Evolutionary conservation across 495 filamentous ascomycete genomes (phyloP), one percentile per base, ranked within the genome.

Genomic region (Penicillium robsamsonii): DNA sequence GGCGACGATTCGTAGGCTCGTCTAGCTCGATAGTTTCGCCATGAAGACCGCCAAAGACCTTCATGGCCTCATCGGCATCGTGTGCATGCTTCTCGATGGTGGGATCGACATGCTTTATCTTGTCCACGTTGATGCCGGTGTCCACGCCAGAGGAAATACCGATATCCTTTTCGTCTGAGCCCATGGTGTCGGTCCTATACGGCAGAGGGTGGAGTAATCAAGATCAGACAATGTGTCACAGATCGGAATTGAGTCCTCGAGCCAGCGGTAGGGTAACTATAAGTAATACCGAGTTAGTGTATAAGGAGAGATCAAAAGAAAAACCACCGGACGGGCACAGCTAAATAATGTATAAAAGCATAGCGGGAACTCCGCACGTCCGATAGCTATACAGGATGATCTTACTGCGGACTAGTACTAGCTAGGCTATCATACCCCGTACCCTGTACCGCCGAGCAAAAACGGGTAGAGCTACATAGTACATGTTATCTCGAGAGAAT

Each of bases 31-130:
- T 70, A 0, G 70, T 43, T 58, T 82, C 75, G 2, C 81, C 81
- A 17, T 77, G 66, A 17, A 73, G 20, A 12, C 71, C 70, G 5
- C 72, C 72, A 56, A 86, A 76, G 11, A 79, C 82, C 45, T 83
- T 82, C 69, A 86, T 67, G 9, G 83, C 83, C 52, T 83, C 82
- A 58, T 86, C 83, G 22, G 79, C 83, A 75, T 84, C 80, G 44
- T 83, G 76, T 0, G 78, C 69, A 64, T 84, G 81, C 55, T 79
- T 75, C 47, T 79, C 61, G 10, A 83, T 60, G 2, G 68, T 72
- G 2, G 69, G 70, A 33, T 75, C 71, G 41, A 66, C 44, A 43
- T 64, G 50, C 42, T 63, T 65, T 5, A 24, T 41, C 2, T 60
- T 61, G 49, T 69, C 69, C 11, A 70, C 52, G 33, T 71, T 72